A percentile compares a stretch with the other conserved stretches of the same genome.
phyloP scores from a whole-genome alignment of 1,139 yeast species.

The Suhomyces coccinellae region DNA sequence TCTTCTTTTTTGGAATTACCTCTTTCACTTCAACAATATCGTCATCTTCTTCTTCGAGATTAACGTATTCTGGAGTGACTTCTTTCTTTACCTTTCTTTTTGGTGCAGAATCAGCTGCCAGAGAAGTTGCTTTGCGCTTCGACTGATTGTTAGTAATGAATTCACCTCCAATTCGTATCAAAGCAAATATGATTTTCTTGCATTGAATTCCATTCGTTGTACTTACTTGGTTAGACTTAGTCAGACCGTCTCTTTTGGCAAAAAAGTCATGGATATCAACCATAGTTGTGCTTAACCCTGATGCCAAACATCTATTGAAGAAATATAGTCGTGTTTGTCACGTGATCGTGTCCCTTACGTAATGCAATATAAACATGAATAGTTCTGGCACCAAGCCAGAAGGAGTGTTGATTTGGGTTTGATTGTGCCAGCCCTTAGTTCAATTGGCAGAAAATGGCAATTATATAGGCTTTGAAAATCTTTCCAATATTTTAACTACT shows the following conservation, averaged over 20 bases:
- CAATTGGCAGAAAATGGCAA: too few species aligned
- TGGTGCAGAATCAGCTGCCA: background rate
- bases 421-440: too few species aligned
- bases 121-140: background rate
- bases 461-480: too few species aligned
- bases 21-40: background rate
- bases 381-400: too few species aligned
- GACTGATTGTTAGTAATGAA: background rate
- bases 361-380: too few species aligned
- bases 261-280: constrained; percentile 5
- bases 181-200: background rate
- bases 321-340: constrained; percentile 2
- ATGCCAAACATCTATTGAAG: background rate
- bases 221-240: background rate
- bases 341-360: constrained; percentile 1
- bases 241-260: background rate
- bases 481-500: too few species aligned
- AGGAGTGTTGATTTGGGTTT: too few species aligned
- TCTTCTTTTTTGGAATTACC: background rate
- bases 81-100: constrained; percentile 3
- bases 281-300: background rate
- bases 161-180: background rate
- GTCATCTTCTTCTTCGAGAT: background rate
- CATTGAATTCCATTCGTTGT: background rate
- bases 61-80: background rate